Conservation (phyloP, 2,329 filamentous ascomycete genomes). For the Neocucurbitaria cava region DNA sequence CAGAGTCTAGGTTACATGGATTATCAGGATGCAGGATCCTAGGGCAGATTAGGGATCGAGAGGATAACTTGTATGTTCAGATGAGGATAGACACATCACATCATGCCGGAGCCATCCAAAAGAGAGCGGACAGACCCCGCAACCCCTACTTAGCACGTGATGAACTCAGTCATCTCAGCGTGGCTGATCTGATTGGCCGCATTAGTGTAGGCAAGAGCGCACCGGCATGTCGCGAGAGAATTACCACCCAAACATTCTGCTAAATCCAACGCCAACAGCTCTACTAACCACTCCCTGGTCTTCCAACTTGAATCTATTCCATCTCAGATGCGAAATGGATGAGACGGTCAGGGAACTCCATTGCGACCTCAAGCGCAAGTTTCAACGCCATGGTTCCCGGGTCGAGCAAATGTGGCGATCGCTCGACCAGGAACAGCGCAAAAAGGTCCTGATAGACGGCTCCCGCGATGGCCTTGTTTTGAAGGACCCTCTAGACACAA, state of each 20-base stretch:
- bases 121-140: too few species aligned
- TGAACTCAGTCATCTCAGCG: too few species aligned
- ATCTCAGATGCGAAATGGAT: conserved; percentile 8
- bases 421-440: conserved; percentile 45
- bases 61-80: too few species aligned
- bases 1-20: too few species aligned
- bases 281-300: neutral
- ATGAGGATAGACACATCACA: too few species aligned
- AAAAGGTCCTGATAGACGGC: conserved; percentile 46
- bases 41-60: too few species aligned
- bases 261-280: neutral
- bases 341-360: conserved; percentile 42
- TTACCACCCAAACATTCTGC: neutral
- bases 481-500: conserved; percentile 44
- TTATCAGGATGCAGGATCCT: too few species aligned
- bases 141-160: too few species aligned
- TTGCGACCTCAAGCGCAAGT: conserved; percentile 51
- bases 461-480: conserved; percentile 45
- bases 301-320: neutral
- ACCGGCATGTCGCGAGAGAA: too few species aligned
- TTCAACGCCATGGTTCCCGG: conserved; percentile 42
- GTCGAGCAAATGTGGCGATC: conserved; percentile 53
- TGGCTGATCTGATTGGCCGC: too few species aligned
- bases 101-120: too few species aligned
- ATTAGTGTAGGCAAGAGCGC: too few species aligned